phyloP scores from a whole-genome alignment of 73 alveolate genomes.

The Stentor roeselii region DNA sequence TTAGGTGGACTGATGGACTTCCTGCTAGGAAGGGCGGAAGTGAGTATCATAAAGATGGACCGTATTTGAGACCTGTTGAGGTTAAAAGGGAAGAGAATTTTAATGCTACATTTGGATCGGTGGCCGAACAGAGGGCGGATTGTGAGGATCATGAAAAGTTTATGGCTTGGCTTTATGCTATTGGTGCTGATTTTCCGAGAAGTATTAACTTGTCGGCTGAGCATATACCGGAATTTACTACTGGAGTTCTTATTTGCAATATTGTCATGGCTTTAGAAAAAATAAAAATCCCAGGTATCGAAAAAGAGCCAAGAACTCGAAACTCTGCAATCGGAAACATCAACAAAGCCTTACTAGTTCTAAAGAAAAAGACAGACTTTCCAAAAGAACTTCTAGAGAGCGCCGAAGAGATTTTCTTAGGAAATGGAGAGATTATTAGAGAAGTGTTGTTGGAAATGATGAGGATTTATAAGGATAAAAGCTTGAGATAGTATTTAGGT shows the following conservation, averaged over 20 bases:
- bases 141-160: background rate
- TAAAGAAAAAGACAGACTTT: background rate
- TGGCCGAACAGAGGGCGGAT: background rate
- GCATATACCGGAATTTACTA: background rate
- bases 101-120: background rate
- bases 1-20: background rate
- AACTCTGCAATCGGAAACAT: background rate
- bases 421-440: background rate
- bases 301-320: background rate
- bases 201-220: background rate
- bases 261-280: background rate
- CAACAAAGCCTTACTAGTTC: background rate
- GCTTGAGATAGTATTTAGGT: too few relatives aligned
- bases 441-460: background rate
- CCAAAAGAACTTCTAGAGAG: background rate
- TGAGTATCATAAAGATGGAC: constrained; percentile 11
- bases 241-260: background rate
- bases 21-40: constrained; percentile 32
- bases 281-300: background rate
- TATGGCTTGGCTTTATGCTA: background rate
- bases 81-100: background rate
- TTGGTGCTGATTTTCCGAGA: background rate
- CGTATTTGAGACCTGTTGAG: background rate
- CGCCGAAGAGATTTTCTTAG: background rate
- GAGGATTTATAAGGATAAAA: background rate